Base-by-base conservation (phyloP, 768 basidiomycete species). In the Royoungia palumana region DNA sequence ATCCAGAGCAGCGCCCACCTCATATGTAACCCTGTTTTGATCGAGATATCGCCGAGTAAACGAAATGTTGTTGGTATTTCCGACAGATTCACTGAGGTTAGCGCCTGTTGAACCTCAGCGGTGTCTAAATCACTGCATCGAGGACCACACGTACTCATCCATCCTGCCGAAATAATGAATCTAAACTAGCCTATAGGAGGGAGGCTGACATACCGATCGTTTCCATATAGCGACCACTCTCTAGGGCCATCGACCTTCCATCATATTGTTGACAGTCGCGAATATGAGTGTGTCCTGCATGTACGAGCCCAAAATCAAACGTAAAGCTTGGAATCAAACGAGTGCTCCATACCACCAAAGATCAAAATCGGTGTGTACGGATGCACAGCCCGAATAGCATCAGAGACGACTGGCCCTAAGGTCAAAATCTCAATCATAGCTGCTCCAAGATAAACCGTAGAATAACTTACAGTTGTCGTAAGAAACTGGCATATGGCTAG, bases 141-240 rank as follows among this genome's bases (percentile, higher is more conserved):
- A 8, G 34, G 28, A 2, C 12, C 30, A 2, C 14, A 67, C 74
- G 35, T 58, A 84, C 87, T 84, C 73, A 87, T 70, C 80, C 82
- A 90, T 9, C 84, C 68, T 65, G 25, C 22, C 7, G 22, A 39
- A 36, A 21, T 32, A 14, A 36, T 35, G 0, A 38, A 9, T 32
- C 20, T 2, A 24, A 27, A 20, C n/a, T 10, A n/a, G 21, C 17
- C 2, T 19, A 27, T 20, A 17, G 5, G 22, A 24, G 35, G 17
- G 0, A 14, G 14, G 11, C 6, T 11, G 12, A 44, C 78, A 12
- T 41, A 86, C 89, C 91, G 46, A 94, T 72, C 10, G 93, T 96
- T 70, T 96, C 94, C 85, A 95, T 88, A 63, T 94, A 95, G 20
- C 90, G 74, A 16, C 94, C 88, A 54, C 89, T 86, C 59, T 91